Base-by-base conservation (phyloP, 164 flowering plant genomes). In the Magnolia officinalis region DNA sequence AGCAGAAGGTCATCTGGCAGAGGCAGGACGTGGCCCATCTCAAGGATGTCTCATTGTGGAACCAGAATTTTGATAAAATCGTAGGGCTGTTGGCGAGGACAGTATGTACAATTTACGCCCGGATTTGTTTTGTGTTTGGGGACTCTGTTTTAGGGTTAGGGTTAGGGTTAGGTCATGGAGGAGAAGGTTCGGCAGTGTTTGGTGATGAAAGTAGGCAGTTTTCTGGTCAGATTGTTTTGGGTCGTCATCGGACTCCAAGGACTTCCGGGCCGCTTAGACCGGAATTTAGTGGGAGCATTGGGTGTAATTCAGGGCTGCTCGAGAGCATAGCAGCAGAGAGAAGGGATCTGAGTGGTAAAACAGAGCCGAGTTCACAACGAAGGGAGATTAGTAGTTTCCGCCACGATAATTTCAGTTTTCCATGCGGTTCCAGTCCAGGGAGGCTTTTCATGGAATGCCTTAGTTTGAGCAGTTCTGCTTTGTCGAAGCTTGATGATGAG, bases 1-100 rank as follows among this genome's bases (percentile, higher is more conserved):
- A 96, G 83, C 98, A 96, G 90, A 96, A 92, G 72, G 23, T 96
- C 74, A 58, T 78, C 6, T 96, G 98, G 98, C 96, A 92, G 82
- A 91, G 77, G 83, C 94, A 94, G 79, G 97, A 94, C 78, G 93
- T 94, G 19, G 88, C 83, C 82, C 91, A 88, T 82, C 90, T 96
- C 31, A 84, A 85, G 83, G 91, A 90, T 50, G 74, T 89, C 77
- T 92, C 99, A 1, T 78, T 96, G 6, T 96, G 99, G 99, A 90
- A 88, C 70, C 97, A 96, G 83, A 89, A 88, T 0, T 92, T 81
- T 82, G 98, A 96, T 82, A 94, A 92, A 85, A 91, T 87, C 72
- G 91, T 92, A 0, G 97, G 88, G 82, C 67, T 96, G 75, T 80
- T 96, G 88, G 99, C 90, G 0, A 90, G 99, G 84, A 89, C 96